These are phyloP conservation scores for Fusarium duplospermum DNA, from an alignment of 2,329 filamentous ascomycete species.

Conservation along the genomic window DNA sequence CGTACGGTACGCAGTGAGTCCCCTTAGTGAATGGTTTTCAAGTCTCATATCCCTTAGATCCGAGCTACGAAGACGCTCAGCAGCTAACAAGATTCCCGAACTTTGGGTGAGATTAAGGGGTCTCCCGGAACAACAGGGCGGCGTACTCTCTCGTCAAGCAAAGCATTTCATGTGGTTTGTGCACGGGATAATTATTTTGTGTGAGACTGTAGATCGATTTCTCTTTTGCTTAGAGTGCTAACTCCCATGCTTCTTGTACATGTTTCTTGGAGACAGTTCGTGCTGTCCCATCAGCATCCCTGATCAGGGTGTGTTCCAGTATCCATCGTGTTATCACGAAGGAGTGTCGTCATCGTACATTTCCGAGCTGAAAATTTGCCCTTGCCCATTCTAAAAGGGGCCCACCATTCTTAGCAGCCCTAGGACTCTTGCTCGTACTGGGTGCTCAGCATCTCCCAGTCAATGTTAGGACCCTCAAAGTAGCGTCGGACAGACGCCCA, in stretches of 20 bases:
- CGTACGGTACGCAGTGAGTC: too few relatives aligned
- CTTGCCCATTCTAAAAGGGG: not conserved
- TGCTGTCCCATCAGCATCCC: not conserved
- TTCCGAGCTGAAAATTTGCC: not conserved
- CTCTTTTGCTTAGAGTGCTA: not conserved
- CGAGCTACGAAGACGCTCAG: not conserved
- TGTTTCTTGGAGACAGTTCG: not conserved
- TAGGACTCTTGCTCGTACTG: not conserved
- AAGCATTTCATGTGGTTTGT: not conserved
- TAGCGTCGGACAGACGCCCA: conserved; percentile 1
- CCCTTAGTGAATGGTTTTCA: not conserved
- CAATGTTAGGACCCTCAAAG: conserved; percentile 8
- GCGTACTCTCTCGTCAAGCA: not conserved
- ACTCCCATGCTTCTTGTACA: not conserved
- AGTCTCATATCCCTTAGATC: not conserved
- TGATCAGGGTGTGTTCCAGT: not conserved
- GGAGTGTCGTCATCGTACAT: not conserved
- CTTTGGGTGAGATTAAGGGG: not conserved
- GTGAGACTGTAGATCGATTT: not conserved
- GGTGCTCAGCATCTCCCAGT: conserved; percentile 3
- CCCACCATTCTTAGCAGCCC: not conserved
- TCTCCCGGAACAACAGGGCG: not conserved
- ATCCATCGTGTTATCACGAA: not conserved
- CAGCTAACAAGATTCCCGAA: not conserved
- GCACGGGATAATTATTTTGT: not conserved